Evolutionary conservation across 2,329 filamentous ascomycete genomes (phyloP), one percentile per base, ranked within the genome.

Genomic region (Cytospora schulzeri): DNA sequence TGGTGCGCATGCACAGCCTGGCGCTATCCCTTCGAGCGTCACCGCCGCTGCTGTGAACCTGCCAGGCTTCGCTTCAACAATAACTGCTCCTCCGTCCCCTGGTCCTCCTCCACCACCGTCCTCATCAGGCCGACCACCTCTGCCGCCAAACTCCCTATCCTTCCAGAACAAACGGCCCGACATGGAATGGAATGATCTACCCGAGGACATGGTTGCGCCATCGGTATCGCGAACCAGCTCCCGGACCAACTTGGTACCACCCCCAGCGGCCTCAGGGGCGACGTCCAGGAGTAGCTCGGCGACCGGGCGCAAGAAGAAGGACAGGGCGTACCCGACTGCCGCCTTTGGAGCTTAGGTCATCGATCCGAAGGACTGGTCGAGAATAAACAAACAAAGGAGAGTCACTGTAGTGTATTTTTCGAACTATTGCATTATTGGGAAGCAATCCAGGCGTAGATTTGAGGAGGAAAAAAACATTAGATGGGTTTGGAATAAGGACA

Each of bases 141-240:
- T 63, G 48, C 68, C 62, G 48, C 71, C 71, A 2, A 70, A 71
- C 26, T 71, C 73, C 26, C 74, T 78, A 55, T 88, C 85, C 1
- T 89, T 81, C 72, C 86, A 88, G 73, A 88, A 85, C 65, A 74
- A 78, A 69, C 79, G 86, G 8, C 83, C 87, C 3, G 82, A 84
- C 24, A 85, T 76, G 33, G 87, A 89, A 71, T 89, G 87, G 87
- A 89, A 89, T 74, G 87, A 89, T 71, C 71, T 89, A 12, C 87
- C 87, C 0, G 78, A 80, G 12, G 86, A 89, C 59, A 87, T 88
- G 84, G 74, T 82, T 14, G 71, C 74, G 24, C 64, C 73, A 3
- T 8, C 45, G 4, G 6, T 17, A 24, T 62, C 66, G 35, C 65
- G 61, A 17, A 66, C 41, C 35, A 64, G 64, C 53, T 66, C 66